Percentiles rank a stretch among this genome's conserved stretches.
These are phyloP conservation scores for Hypoxylon subgilvum DNA, from an alignment of 495 filamentous ascomycete species.

Conservation along the genomic window DNA sequence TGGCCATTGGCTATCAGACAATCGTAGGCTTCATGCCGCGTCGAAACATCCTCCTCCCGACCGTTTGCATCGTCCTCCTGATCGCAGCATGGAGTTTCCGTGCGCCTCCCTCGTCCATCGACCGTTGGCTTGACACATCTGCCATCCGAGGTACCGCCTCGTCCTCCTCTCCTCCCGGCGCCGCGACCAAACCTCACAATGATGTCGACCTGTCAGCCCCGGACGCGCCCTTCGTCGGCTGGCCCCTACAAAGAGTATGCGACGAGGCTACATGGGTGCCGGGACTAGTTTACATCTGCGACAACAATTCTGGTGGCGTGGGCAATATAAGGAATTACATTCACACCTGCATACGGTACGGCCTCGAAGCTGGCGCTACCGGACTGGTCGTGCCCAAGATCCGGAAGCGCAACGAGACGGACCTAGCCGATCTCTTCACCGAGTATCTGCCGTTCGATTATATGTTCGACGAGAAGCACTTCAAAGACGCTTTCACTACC, in stretches of 20 bases:
- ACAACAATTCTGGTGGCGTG: constrained; percentile 60
- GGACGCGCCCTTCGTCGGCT: constrained; percentile 54
- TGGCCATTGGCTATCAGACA: constrained; percentile 38
- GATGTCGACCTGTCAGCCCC: constrained; percentile 41
- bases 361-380: constrained; percentile 57
- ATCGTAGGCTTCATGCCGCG: constrained; percentile 45
- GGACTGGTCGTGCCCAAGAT: constrained; percentile 53
- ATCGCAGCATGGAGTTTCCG: constrained; percentile 38
- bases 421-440: constrained; percentile 47
- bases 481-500: constrained; percentile 45
- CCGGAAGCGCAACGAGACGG: constrained; percentile 43
- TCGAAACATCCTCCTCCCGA: constrained; percentile 38
- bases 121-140: constrained; percentile 34
- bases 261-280: constrained; percentile 49
- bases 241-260: constrained; percentile 56
- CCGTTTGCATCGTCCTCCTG: constrained; percentile 42
- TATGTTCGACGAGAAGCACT: constrained; percentile 57
- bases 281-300: constrained; percentile 55
- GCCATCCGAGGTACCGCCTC: constrained; percentile 20
- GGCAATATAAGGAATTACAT: constrained; percentile 62
- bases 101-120: constrained; percentile 20
- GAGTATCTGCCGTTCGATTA: constrained; percentile 50
- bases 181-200: constrained; percentile 8
- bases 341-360: constrained; percentile 58
- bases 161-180: neutral